A percentile compares a stretch with the other conserved stretches of the same genome.
Evolutionary conservation across 2,329 filamentous ascomycete species (phyloP).

Genomic region (Whalleya microplaca): DNA sequence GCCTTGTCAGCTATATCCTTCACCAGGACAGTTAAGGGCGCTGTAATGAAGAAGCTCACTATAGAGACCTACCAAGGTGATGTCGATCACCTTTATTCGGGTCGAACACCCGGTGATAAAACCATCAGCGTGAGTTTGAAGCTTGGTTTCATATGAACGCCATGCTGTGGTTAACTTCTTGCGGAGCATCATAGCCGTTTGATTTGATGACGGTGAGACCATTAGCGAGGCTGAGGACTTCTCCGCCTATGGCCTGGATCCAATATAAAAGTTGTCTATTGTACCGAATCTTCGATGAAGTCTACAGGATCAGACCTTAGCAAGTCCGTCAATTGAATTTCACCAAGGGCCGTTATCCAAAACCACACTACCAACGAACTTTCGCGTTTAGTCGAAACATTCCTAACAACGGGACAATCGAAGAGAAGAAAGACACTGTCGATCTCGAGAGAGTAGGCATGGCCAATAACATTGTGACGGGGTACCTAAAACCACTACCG

Average conservation of each 20-base stretch:
- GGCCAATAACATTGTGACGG: conserved; percentile 9
- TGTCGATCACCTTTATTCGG: conserved; percentile 22
- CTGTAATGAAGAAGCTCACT: conserved; percentile 26
- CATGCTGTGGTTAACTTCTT: conserved; percentile 2
- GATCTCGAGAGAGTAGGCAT: neutral
- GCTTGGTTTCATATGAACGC: conserved; percentile 5
- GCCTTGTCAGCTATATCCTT: conserved; percentile 23
- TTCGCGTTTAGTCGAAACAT: conserved; percentile 7
- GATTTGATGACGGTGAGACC: neutral
- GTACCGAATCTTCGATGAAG: conserved; percentile 11
- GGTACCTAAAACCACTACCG: conserved; percentile 5
- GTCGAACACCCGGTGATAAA: neutral
- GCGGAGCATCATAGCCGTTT: neutral
- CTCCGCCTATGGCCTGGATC: conserved; percentile 21
- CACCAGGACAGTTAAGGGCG: conserved; percentile 27
- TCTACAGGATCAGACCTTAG: conserved; percentile 5
- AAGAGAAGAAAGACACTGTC: conserved; percentile 6
- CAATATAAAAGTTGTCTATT: conserved; percentile 18
- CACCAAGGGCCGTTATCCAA: conserved; percentile 17
- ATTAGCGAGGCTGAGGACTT: conserved; percentile 22
- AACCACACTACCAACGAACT: conserved; percentile 16
- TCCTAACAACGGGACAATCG: conserved; percentile 12
- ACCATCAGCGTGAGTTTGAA: neutral
- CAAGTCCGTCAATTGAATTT: conserved; percentile 12
- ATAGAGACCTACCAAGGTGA: conserved; percentile 23